phyloP scores from a whole-genome alignment of 106 monocot genomes.

The Dendrobium nobile region DNA sequence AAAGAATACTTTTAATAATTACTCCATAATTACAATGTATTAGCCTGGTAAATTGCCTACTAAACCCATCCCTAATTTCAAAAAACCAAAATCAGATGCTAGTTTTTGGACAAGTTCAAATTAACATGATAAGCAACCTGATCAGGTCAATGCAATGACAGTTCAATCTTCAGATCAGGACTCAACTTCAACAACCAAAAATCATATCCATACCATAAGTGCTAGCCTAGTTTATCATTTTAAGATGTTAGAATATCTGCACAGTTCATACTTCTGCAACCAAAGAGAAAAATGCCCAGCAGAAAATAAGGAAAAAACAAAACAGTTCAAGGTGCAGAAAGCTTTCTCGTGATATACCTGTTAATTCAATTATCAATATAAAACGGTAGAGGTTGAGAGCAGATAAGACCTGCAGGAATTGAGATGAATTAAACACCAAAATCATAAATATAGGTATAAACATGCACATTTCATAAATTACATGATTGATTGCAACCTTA shows the following conservation, averaged over 20 bases:
- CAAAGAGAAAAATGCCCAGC: background rate
- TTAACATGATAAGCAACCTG: background rate
- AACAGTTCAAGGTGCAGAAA: background rate
- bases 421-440: background rate
- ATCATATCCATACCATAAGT: background rate
- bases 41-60: background rate
- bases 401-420: conserved; percentile 60
- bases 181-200: background rate
- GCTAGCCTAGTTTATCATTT: background rate
- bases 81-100: background rate
- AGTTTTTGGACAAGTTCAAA: no score
- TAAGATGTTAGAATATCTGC: background rate
- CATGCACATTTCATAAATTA: background rate
- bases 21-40: background rate
- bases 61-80: background rate
- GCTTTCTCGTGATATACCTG: conserved; percentile 33
- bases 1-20: background rate
- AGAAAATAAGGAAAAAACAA: background rate
- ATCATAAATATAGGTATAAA: background rate
- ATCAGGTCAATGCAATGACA: background rate
- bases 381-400: conserved; percentile 90
- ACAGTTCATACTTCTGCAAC: background rate
- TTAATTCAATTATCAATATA: conserved; percentile 62
- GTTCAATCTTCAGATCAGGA: background rate
- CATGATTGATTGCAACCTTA: background rate